Conservation (phyloP, 2,329 filamentous ascomycete genomes). For the Didymella segeticola region DNA sequence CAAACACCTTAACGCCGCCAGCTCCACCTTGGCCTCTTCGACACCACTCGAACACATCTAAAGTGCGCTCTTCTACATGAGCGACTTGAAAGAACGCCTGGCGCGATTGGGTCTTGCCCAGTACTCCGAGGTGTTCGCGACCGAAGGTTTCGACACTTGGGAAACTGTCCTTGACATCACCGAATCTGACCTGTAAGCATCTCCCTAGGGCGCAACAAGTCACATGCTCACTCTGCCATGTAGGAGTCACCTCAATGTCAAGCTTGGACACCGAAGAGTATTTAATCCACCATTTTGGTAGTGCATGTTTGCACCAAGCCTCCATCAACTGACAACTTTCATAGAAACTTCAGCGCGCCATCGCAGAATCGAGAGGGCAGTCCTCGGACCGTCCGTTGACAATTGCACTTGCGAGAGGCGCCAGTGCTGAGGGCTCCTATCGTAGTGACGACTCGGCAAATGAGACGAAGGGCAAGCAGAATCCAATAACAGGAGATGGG, state of each 20-base stretch:
- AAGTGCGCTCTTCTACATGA: conserved; percentile 57
- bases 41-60: conserved; percentile 11
- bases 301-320: not conserved
- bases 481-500: conserved; percentile 26
- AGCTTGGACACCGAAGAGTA: conserved; percentile 81
- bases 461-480: conserved; percentile 56
- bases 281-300: conserved; percentile 3
- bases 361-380: conserved; percentile 73
- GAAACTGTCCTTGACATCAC: conserved; percentile 84
- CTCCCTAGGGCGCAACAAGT: not conserved
- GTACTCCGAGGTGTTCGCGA: conserved; percentile 74
- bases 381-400: conserved; percentile 47
- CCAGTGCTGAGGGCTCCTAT: conserved; percentile 62
- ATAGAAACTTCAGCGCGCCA: conserved; percentile 82
- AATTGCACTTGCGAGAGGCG: conserved; percentile 52
- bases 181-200: conserved; percentile 76
- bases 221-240: not conserved
- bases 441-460: conserved; percentile 60
- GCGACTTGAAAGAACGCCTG: conserved; percentile 70
- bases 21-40: conserved; percentile 4
- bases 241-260: conserved; percentile 76
- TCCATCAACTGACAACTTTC: conserved; percentile 9
- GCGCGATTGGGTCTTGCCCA: conserved; percentile 79
- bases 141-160: conserved; percentile 86
- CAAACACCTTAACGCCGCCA: conserved; percentile 13